These are phyloP conservation scores for Xanthoconium stramineum DNA, from an alignment of 768 basidiomycete genomes.

Conservation along the genomic window DNA sequence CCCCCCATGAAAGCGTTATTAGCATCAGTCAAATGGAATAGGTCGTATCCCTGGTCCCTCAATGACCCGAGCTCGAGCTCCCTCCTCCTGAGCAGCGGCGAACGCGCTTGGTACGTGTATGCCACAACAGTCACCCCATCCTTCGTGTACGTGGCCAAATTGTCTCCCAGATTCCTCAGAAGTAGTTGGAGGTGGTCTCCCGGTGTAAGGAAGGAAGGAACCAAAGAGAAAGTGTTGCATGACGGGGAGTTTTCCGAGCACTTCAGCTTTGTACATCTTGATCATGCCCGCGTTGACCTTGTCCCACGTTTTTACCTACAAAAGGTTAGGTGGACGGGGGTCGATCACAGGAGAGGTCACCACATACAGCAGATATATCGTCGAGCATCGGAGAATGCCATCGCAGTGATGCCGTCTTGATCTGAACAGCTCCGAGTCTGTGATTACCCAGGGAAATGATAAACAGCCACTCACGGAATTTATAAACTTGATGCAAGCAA, in stretches of 20 bases:
- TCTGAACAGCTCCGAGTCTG: constrained; percentile 41
- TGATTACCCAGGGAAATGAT: not conserved
- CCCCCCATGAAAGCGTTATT: too few relatives aligned
- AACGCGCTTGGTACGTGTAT: constrained; percentile 84
- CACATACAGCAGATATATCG: constrained; percentile 81
- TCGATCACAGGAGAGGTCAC: too few relatives aligned
- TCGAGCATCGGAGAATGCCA: constrained; percentile 99
- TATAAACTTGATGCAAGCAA: constrained; percentile 93
- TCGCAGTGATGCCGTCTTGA: constrained; percentile 90
- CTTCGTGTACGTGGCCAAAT: constrained; percentile 38
- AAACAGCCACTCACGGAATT: constrained; percentile 64
- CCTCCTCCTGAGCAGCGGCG: constrained; percentile 59
- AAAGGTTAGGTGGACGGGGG: not conserved
- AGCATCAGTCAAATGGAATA: constrained; percentile 77
- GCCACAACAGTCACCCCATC: constrained; percentile 91
- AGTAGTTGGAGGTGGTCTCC: constrained; percentile 41
- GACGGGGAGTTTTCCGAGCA: constrained; percentile 92
- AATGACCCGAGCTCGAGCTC: constrained; percentile 37
- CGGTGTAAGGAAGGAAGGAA: constrained; percentile 67
- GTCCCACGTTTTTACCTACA: constrained; percentile 84
- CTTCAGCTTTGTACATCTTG: constrained; percentile 97
- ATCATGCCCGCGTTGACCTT: constrained; percentile 96
- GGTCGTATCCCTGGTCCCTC: constrained; percentile 65
- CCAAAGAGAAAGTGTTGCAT: constrained; percentile 97
- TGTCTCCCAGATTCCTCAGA: constrained; percentile 22